Evolutionary conservation across 345 rosid species (phyloP).

Genomic region (Crucihimalaya himalaica): DNA sequence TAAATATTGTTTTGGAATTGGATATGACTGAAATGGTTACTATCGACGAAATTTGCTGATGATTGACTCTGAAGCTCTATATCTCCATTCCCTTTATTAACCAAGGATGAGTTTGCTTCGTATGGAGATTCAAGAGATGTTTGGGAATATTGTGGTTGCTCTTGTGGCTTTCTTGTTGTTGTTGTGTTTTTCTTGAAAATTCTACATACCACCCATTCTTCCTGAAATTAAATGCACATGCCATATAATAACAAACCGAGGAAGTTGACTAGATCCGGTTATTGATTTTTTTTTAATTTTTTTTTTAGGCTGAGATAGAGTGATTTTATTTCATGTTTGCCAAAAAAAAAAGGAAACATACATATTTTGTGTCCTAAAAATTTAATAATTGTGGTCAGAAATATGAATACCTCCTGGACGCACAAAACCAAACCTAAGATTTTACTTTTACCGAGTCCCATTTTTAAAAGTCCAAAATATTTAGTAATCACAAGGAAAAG

Average conservation of each 20-base stretch:
- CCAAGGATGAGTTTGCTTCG: constrained; percentile 12
- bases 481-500: no score
- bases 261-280: neutral
- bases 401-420: no score
- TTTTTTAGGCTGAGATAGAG: neutral
- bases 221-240: constrained; percentile 45
- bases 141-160: constrained; percentile 13
- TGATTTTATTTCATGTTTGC: no score
- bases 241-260: neutral
- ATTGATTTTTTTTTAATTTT: neutral
- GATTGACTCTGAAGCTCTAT: neutral
- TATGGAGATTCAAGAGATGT: constrained; percentile 24
- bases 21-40: neutral
- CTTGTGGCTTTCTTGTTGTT: neutral
- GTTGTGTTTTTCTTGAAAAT: constrained; percentile 62
- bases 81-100: constrained; percentile 15
- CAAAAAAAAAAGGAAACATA: no score
- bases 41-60: neutral
- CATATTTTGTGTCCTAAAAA: no score
- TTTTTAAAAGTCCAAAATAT: no score
- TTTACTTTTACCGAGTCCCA: no score
- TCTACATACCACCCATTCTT: constrained; percentile 90
- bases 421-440: no score
- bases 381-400: no score
- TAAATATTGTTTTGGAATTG: neutral